Percentiles rank a stretch among this genome's conserved stretches.
phyloP scores from a whole-genome alignment of 495 filamentous ascomycete genomes.

The Talaromyces borbonicus region DNA sequence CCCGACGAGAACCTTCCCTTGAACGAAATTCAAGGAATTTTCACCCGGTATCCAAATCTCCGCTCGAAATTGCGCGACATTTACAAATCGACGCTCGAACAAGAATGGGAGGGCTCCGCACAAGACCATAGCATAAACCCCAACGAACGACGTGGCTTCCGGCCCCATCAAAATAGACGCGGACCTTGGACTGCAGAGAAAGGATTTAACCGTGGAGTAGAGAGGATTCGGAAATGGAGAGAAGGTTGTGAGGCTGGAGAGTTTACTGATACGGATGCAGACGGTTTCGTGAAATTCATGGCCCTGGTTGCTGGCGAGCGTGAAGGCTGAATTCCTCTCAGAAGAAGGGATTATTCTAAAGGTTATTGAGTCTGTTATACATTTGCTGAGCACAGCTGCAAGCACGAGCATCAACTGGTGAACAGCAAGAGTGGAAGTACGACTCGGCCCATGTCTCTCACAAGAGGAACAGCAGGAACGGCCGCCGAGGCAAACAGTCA shows the following conservation, averaged over 20 bases:
- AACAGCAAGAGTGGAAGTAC: too few relatives aligned
- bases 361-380: too few relatives aligned
- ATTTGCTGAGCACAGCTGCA: too few relatives aligned
- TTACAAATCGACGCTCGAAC: conserved; percentile 39
- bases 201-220: conserved; percentile 34
- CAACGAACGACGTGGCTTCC: neutral
- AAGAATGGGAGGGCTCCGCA: conserved; percentile 23
- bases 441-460: too few relatives aligned
- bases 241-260: conserved; percentile 30
- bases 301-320: conserved; percentile 22
- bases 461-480: too few relatives aligned
- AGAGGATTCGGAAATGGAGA: conserved; percentile 29
- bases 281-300: conserved; percentile 34
- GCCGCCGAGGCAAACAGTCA: too few relatives aligned
- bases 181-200: conserved; percentile 37
- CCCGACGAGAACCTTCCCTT: conserved; percentile 18
- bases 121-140: conserved; percentile 8
- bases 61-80: conserved; percentile 40
- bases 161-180: conserved; percentile 14
- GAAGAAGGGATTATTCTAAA: neutral
- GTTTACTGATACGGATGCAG: conserved; percentile 23
- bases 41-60: conserved; percentile 43
- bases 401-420: too few relatives aligned
- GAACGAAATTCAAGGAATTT: conserved; percentile 38
- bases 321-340: neutral